phyloP scores from a whole-genome alignment of 768 basidiomycete genomes.

The Phylloporus scabripes region DNA sequence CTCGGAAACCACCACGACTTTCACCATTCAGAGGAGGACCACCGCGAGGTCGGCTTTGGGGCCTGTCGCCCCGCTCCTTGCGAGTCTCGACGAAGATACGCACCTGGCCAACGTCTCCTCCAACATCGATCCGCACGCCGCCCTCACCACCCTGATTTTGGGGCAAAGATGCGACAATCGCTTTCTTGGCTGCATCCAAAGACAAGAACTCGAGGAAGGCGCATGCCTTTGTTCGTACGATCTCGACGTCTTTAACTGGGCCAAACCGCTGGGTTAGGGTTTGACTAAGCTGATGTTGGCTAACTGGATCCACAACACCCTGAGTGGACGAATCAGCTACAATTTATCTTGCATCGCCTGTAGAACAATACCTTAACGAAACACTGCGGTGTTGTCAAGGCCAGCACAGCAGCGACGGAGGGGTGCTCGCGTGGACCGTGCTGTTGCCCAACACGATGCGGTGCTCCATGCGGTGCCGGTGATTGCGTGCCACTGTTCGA shows the following conservation, averaged over 20 bases:
- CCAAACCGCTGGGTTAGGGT: constrained; percentile 65
- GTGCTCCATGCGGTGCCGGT: constrained; percentile 27
- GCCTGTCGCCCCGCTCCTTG: constrained; percentile 87
- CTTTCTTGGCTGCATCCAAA: constrained; percentile 77
- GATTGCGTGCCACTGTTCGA: constrained; percentile 38
- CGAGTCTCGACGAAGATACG: constrained; percentile 80
- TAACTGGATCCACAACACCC: constrained; percentile 69
- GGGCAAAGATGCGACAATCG: constrained; percentile 71
- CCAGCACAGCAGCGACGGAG: constrained; percentile 49
- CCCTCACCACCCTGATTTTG: constrained; percentile 77
- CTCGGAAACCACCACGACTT: constrained; percentile 42
- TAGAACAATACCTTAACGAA: constrained; percentile 77
- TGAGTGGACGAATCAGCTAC: constrained; percentile 23
- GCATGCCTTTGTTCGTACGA: constrained; percentile 83
- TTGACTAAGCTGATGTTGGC: constrained; percentile 43
- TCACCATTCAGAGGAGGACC: constrained; percentile 51
- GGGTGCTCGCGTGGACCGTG: constrained; percentile 41
- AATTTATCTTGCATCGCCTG: not conserved
- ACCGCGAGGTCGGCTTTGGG: constrained; percentile 54
- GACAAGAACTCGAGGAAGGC: constrained; percentile 88
- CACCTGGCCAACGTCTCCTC: constrained; percentile 44
- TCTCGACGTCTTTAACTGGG: constrained; percentile 79
- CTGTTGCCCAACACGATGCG: constrained; percentile 31
- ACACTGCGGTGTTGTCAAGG: constrained; percentile 67
- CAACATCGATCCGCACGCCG: constrained; percentile 73